Conservation (phyloP, 768 basidiomycete genomes). For the Suillus tomentosus region DNA sequence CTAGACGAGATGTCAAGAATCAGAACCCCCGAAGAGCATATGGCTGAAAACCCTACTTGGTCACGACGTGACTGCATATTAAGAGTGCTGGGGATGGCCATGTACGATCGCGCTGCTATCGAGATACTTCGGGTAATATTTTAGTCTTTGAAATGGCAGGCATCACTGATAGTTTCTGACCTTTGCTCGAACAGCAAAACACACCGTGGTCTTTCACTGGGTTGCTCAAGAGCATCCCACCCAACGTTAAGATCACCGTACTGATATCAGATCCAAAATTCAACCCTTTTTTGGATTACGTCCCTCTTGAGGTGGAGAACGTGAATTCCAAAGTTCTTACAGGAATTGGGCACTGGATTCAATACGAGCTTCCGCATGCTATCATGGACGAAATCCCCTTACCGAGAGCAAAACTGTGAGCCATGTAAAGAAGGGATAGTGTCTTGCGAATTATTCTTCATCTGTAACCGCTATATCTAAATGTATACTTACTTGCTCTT, state of each 20-base stretch:
- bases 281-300: background rate
- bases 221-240: background rate
- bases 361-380: conserved; percentile 13
- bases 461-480: background rate
- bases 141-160: background rate
- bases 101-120: background rate
- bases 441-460: background rate
- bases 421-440: background rate
- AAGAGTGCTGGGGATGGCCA: background rate
- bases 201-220: background rate
- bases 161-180: background rate
- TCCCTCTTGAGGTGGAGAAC: background rate
- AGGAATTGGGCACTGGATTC: conserved; percentile 3
- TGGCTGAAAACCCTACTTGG: background rate
- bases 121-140: background rate
- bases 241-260: background rate
- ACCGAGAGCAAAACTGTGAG: background rate
- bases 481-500: background rate
- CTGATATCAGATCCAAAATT: background rate
- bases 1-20: background rate
- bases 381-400: conserved; percentile 8
- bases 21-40: background rate
- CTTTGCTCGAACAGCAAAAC: background rate
- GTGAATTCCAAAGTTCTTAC: background rate
- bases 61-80: background rate